phyloP scores from a whole-genome alignment of 2,329 filamentous ascomycete genomes.

The Tolypocladium amazonense region DNA sequence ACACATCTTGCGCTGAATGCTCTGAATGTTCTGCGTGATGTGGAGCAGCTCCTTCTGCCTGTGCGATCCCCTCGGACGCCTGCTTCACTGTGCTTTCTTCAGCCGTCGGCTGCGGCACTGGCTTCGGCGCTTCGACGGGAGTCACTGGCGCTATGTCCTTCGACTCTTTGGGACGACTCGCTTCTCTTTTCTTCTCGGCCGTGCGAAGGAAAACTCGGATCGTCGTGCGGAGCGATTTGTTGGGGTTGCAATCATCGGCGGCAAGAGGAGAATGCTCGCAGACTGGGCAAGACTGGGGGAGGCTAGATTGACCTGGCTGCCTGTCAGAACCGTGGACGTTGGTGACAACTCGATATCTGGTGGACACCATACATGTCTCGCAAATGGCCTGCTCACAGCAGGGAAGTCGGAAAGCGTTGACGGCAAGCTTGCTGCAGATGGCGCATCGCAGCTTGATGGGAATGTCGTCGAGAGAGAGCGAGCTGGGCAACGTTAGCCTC shows the following conservation, averaged over 20 bases:
- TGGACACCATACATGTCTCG: constrained; percentile 56
- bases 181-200: constrained; percentile 79
- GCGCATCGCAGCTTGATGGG: constrained; percentile 95
- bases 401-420: constrained; percentile 83
- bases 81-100: constrained; percentile 8
- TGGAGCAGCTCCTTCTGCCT: background rate
- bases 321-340: background rate
- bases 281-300: constrained; percentile 75
- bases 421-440: constrained; percentile 79
- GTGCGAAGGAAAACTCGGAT: constrained; percentile 85
- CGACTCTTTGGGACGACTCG: constrained; percentile 41
- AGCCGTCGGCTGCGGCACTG: constrained; percentile 11
- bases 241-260: constrained; percentile 73
- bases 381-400: constrained; percentile 96
- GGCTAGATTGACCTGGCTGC: constrained; percentile 56
- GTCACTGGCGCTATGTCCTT: constrained; percentile 28
- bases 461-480: constrained; percentile 70
- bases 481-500: constrained; percentile 34
- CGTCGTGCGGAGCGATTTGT: constrained; percentile 86
- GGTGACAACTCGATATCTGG: too few species aligned
- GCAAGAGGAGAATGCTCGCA: constrained; percentile 89
- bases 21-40: background rate
- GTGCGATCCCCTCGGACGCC: background rate
- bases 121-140: constrained; percentile 29
- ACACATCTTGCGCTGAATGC: background rate